phyloP scores from a whole-genome alignment of 768 basidiomycete species.

The Mycena kentingensis region DNA sequence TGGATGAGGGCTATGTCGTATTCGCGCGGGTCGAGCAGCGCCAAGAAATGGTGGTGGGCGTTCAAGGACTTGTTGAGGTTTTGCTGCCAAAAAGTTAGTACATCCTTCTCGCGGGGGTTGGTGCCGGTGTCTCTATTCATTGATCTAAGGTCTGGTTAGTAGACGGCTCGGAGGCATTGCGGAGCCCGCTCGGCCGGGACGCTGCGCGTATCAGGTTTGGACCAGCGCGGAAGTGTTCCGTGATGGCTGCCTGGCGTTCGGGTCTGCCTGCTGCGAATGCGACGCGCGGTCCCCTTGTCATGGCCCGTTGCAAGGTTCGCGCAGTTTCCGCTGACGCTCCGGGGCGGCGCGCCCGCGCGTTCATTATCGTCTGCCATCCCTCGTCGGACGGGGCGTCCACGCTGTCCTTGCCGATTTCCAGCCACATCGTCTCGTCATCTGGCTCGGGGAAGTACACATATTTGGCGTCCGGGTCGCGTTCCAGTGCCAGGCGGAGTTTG shows the following conservation, averaged over 20 bases:
- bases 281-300: background rate
- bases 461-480: background rate
- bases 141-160: too few relatives aligned
- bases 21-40: constrained; percentile 7
- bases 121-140: too few relatives aligned
- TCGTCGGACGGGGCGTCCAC: background rate
- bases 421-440: background rate
- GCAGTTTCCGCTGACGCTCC: background rate
- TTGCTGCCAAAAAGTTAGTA: constrained; percentile 29
- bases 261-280: too few relatives aligned
- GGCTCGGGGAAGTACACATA: background rate
- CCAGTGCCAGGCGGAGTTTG: background rate
- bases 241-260: too few relatives aligned
- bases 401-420: background rate
- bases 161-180: too few relatives aligned
- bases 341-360: background rate
- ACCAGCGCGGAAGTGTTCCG: too few relatives aligned
- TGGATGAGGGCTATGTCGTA: constrained; percentile 41
- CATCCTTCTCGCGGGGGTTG: too few relatives aligned
- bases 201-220: too few relatives aligned
- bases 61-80: constrained; percentile 31
- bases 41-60: constrained; percentile 21
- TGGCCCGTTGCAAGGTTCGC: background rate
- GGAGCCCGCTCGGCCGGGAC: too few relatives aligned
- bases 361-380: background rate